phyloP scores from a whole-genome alignment of 805 yeast species.

The Isabelozyma heimii region DNA sequence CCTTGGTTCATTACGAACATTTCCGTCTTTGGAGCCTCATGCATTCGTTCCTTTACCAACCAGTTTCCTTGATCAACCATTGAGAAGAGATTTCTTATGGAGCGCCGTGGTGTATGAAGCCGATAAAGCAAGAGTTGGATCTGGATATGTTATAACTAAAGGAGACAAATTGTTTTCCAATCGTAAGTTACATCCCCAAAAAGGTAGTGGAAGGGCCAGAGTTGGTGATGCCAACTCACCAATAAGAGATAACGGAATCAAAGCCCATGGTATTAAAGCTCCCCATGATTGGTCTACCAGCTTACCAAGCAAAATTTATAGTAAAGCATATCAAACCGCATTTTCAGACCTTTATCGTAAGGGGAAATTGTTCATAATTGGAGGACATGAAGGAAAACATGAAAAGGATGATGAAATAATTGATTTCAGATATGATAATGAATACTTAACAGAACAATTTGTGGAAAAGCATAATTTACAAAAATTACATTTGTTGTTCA shows the following conservation, averaged over 20 bases:
- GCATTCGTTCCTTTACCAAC: constrained; percentile 74
- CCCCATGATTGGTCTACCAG: constrained; percentile 85
- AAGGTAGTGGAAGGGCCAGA: constrained; percentile 94
- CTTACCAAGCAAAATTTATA: constrained; percentile 70
- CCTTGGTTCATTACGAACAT: constrained; percentile 71
- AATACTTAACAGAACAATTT: constrained; percentile 49
- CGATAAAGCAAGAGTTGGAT: constrained; percentile 84
- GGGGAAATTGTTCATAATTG: constrained; percentile 72
- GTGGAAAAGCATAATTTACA: constrained; percentile 47
- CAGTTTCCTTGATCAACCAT: constrained; percentile 64
- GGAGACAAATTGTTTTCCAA: constrained; percentile 83
- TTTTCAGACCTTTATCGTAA: constrained; percentile 74
- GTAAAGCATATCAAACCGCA: constrained; percentile 76
- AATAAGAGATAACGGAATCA: constrained; percentile 81
- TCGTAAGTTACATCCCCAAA: constrained; percentile 80
- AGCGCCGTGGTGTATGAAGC: constrained; percentile 90
- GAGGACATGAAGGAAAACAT: constrained; percentile 35
- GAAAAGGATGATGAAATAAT: constrained; percentile 17
- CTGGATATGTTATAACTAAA: constrained; percentile 84
- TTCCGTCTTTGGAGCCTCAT: constrained; percentile 90
- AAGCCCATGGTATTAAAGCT: constrained; percentile 86
- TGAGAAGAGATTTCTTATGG: constrained; percentile 92
- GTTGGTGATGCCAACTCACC: constrained; percentile 96
- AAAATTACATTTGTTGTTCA: constrained; percentile 60
- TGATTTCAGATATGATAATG: constrained; percentile 40